Conservation (phyloP, 345 rosid species). For the Rubroshorea leprosula region DNA sequence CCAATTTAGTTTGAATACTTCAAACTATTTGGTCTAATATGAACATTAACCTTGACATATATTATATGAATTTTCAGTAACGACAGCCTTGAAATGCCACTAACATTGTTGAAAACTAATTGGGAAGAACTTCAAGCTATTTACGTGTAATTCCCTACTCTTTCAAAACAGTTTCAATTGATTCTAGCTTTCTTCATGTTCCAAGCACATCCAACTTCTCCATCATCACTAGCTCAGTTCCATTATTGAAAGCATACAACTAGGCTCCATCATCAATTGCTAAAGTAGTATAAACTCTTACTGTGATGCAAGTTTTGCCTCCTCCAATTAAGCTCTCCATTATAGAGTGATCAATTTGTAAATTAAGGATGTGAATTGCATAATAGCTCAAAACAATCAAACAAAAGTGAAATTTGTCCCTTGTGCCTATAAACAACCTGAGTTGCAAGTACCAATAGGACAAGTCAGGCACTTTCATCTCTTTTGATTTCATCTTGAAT, state of each 20-base stretch:
- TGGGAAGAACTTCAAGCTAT: not conserved
- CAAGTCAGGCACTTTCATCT: no score
- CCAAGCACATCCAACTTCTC: conserved; percentile 53
- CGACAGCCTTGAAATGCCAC: not conserved
- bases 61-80: not conserved
- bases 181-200: conserved; percentile 55
- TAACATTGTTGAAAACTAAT: no score
- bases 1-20: no score
- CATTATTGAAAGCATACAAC: conserved; percentile 57
- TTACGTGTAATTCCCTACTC: not conserved
- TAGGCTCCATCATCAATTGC: conserved; percentile 34
- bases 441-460: no score
- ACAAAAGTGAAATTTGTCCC: not conserved
- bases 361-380: not conserved
- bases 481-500: no score
- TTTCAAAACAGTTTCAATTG: conserved; percentile 18
- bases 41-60: no score
- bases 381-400: not conserved
- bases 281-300: conserved; percentile 65
- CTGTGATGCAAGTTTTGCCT: conserved; percentile 58
- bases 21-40: no score
- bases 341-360: conserved; percentile 66
- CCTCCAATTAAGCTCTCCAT: conserved; percentile 81
- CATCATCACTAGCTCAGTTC: conserved; percentile 39
- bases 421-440: no score